Evolutionary conservation across 2,329 filamentous ascomycete species (phyloP), one percentile per base, ranked within the genome.

Genomic region (Lachnellula suecica): DNA sequence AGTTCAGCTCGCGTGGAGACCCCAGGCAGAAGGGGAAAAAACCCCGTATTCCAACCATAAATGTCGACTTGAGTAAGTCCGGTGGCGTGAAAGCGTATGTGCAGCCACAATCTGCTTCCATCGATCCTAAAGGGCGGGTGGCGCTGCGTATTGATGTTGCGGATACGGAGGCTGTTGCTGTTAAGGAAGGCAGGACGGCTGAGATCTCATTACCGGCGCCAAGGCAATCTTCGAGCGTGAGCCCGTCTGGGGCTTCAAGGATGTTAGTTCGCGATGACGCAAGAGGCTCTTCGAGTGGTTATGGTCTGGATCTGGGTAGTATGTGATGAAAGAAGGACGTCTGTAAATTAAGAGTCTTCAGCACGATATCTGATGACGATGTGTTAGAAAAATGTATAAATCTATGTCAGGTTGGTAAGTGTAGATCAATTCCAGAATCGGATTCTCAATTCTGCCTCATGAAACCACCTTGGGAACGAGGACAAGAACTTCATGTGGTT

Each of bases 51-150:
- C 31, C 31, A 6, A 35, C 64, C 4, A 1, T 50, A 3, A 44
- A 47, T 22, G 58, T 69, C 11, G 66, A 70, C 22, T 61, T 61
- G 2, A 50, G 63, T 4, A 64, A 59, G 25, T 50, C 56, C 5
- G 67, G 66, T 20, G 67, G 67, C 2, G 60, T 62, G 24, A 70
- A 69, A 50, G 46, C 58, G 9, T 66, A 58, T 45, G 62, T 70
- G 7, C 48, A 60, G 4, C 63, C 66, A 11, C 44, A 43, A 19
- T 53, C 55, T 43, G 67, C 66, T 2, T 55, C 44, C 19, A 52
- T 70, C 7, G 59, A 69, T 56, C 38, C 66, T 4, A 61, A 63
- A 43, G 67, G 67, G 1, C 47, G 52, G 13, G 57, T 70, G 17
- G 27, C 60, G 2, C 35, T 69, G 38, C 51, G 34, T 2, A 60